These are phyloP conservation scores for Phalaenopsis hybrid DNA, from an alignment of 116 monocot species.

Conservation along the genomic window DNA sequence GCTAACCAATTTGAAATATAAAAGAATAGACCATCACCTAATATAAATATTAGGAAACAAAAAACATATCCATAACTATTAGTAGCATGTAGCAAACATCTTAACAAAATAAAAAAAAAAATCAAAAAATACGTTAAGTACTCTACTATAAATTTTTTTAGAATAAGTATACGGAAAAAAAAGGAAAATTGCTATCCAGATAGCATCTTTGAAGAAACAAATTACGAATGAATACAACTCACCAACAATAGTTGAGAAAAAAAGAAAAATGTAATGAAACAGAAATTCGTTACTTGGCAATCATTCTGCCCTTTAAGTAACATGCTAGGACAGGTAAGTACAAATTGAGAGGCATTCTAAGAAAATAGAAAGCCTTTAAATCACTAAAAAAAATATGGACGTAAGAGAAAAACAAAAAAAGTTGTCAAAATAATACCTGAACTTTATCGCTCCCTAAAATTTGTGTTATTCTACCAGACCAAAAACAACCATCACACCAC, in stretches of 20 bases:
- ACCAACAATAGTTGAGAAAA: neutral
- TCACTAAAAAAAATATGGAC: neutral
- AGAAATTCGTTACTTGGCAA: neutral
- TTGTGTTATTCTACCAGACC: slow-evolving; percentile 51
- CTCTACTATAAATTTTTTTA: neutral
- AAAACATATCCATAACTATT: neutral
- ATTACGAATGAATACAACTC: neutral
- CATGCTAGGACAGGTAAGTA: neutral
- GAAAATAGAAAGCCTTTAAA: neutral
- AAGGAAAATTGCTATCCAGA: too few relatives aligned
- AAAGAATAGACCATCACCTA: neutral
- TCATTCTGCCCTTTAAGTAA: neutral
- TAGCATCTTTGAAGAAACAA: too few relatives aligned
- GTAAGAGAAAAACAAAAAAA: neutral
- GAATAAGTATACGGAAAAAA: neutral
- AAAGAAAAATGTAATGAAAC: neutral
- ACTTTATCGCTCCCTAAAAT: slow-evolving; percentile 36
- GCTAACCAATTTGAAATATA: neutral
- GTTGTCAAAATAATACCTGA: slow-evolving; percentile 30
- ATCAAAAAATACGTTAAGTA: neutral
- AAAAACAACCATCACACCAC: slow-evolving; percentile 50
- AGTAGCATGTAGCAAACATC: neutral
- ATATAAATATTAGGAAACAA: neutral
- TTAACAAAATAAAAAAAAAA: neutral
- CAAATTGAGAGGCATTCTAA: neutral